These are phyloP conservation scores for Hibiscus syriacus DNA, from an alignment of 345 rosid species.

Conservation along the genomic window DNA sequence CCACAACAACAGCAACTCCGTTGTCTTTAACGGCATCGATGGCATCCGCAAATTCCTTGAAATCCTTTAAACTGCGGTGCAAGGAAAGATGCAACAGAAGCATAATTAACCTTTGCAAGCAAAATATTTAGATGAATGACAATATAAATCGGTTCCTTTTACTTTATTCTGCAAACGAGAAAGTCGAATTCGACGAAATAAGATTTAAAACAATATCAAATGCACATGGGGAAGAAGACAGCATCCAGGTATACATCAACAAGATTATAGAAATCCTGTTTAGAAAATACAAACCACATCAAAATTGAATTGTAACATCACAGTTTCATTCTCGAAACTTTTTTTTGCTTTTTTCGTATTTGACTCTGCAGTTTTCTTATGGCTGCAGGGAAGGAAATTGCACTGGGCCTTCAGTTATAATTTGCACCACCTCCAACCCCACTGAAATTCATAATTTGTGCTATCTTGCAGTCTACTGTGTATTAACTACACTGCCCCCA, in stretches of 20 bases:
- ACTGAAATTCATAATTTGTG: neutral
- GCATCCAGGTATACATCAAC: slow-evolving; percentile 97
- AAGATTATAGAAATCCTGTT: slow-evolving; percentile 89
- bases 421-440: neutral
- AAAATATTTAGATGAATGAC: too few relatives aligned
- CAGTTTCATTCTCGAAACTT: neutral
- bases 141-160: too few relatives aligned
- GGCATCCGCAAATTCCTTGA: slow-evolving; percentile 66
- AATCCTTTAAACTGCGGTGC: slow-evolving; percentile 61
- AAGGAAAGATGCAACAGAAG: neutral
- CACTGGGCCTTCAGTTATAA: neutral
- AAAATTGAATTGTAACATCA: neutral
- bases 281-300: slow-evolving; percentile 10
- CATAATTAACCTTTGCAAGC: too few relatives aligned
- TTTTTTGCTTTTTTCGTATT: too few relatives aligned
- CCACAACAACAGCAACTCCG: slow-evolving; percentile 78
- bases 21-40: slow-evolving; percentile 56
- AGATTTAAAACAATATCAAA: neutral
- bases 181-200: neutral
- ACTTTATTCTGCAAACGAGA: too few relatives aligned
- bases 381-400: neutral
- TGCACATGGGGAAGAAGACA: slow-evolving; percentile 91
- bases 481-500: neutral
- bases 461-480: neutral
- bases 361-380: neutral